phyloP scores from a whole-genome alignment of 768 basidiomycete species.

The Pleurotus cornucopiae region DNA sequence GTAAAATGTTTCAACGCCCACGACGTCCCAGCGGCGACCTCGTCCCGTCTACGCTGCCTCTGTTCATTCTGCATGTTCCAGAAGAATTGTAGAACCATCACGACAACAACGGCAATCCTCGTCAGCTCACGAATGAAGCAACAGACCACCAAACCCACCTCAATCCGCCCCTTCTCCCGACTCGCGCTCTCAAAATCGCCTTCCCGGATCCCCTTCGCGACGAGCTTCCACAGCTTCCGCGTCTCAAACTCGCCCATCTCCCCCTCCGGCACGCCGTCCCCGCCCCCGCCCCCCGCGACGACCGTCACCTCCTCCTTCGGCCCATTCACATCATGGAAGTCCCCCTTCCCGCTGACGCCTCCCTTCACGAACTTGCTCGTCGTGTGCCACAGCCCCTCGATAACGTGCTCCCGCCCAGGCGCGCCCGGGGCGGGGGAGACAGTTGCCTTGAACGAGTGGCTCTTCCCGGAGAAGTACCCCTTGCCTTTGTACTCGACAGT shows the following conservation, averaged over 20 bases:
- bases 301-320: slow-evolving; percentile 76
- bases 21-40: slow-evolving; percentile 60
- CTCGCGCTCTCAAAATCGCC: slow-evolving; percentile 92
- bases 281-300: slow-evolving; percentile 22
- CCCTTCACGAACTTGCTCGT: slow-evolving; percentile 49
- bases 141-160: slow-evolving; percentile 45
- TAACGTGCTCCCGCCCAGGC: slow-evolving; percentile 39
- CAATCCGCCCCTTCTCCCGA: slow-evolving; percentile 84
- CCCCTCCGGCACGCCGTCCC: slow-evolving; percentile 10
- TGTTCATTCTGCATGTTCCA: slow-evolving; percentile 71
- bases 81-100: background rate
- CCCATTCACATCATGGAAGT: slow-evolving; percentile 75
- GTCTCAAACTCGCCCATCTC: slow-evolving; percentile 84
- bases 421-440: slow-evolving; percentile 36
- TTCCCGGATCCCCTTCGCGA: slow-evolving; percentile 86
- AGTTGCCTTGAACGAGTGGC: slow-evolving; percentile 87
- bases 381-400: slow-evolving; percentile 83
- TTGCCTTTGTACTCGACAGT: slow-evolving; percentile 92
- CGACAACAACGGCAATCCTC: background rate
- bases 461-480: slow-evolving; percentile 91
- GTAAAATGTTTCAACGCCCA: slow-evolving; percentile 82
- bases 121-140: too few relatives aligned
- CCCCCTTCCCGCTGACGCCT: slow-evolving; percentile 24
- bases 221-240: slow-evolving; percentile 76
- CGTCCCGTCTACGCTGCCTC: slow-evolving; percentile 82